phyloP scores from a whole-genome alignment of 495 filamentous ascomycete species.

The Penicillium salamii region DNA sequence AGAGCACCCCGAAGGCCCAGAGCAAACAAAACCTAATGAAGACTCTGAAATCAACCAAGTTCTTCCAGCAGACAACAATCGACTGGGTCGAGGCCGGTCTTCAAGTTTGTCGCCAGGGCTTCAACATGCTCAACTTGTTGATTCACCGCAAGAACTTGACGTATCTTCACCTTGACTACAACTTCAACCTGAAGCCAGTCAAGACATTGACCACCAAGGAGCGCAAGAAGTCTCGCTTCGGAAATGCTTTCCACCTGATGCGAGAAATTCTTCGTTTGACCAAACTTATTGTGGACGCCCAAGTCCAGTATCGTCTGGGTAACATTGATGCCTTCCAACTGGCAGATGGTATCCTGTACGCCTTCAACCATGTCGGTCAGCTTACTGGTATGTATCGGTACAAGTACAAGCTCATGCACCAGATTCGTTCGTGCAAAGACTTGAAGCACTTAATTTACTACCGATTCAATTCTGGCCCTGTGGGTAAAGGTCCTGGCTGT shows the following conservation, averaged over 20 bases:
- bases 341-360: constrained; percentile 96
- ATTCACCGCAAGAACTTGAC: constrained; percentile 99
- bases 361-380: constrained; percentile 99
- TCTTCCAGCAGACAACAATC: constrained; percentile 98
- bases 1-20: constrained; percentile 88
- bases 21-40: constrained; percentile 91
- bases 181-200: constrained; percentile 99
- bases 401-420: constrained; percentile 99
- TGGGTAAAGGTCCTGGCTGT: constrained; percentile 96
- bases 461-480: constrained; percentile 95
- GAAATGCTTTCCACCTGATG: constrained; percentile 99
- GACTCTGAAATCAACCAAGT: constrained; percentile 92
- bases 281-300: constrained; percentile 97
- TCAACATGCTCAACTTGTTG: constrained; percentile 98
- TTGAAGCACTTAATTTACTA: constrained; percentile 99
- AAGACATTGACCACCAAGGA: constrained; percentile 99
- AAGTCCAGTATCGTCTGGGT: constrained; percentile 95
- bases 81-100: constrained; percentile 99
- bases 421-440: constrained; percentile 99
- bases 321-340: constrained; percentile 99
- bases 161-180: constrained; percentile 98
- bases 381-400: constrained; percentile 99
- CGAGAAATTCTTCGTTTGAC: constrained; percentile 96
- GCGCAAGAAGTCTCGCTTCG: constrained; percentile 98
- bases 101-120: constrained; percentile 96